Percentiles rank a stretch among this genome's conserved stretches.
phyloP scores from a whole-genome alignment of 2,329 filamentous ascomycete species.

The Geoglossum cookeanum region DNA sequence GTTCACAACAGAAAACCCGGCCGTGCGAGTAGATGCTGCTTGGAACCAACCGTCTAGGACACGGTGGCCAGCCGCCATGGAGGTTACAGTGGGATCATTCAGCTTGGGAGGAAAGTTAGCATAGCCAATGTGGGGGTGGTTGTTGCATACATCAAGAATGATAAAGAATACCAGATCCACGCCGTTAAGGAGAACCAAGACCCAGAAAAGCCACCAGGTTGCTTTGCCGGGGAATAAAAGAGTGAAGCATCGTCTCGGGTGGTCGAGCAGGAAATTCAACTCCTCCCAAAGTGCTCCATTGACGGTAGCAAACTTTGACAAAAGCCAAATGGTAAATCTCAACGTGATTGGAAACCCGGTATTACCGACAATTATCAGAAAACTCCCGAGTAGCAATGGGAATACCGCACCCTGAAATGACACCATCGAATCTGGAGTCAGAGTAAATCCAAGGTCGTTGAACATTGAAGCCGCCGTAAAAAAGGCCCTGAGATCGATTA shows the following conservation, averaged over 20 bases:
- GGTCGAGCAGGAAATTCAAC: constrained; percentile 74
- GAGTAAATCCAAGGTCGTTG: constrained; percentile 83
- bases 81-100: constrained; percentile 47
- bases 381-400: constrained; percentile 57
- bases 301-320: constrained; percentile 45
- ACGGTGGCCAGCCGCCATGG: constrained; percentile 51
- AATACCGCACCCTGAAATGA: constrained; percentile 66
- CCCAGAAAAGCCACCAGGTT: constrained; percentile 90
- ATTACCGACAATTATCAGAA: constrained; percentile 85
- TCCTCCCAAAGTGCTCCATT: constrained; percentile 71
- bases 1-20: constrained; percentile 71
- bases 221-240: constrained; percentile 75
- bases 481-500: constrained; percentile 35
- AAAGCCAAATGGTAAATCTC: constrained; percentile 75
- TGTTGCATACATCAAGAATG: constrained; percentile 56
- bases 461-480: constrained; percentile 80
- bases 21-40: constrained; percentile 73
- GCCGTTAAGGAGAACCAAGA: constrained; percentile 63
- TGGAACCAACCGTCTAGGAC: constrained; percentile 82
- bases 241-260: constrained; percentile 90
- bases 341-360: constrained; percentile 92
- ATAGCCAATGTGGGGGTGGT: neutral
- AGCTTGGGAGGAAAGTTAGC: constrained; percentile 31
- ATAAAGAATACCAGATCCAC: constrained; percentile 83
- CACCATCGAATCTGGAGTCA: constrained; percentile 86